Conservation (phyloP, 2,329 filamentous ascomycete species). For the Teratosphaeria viscida region DNA sequence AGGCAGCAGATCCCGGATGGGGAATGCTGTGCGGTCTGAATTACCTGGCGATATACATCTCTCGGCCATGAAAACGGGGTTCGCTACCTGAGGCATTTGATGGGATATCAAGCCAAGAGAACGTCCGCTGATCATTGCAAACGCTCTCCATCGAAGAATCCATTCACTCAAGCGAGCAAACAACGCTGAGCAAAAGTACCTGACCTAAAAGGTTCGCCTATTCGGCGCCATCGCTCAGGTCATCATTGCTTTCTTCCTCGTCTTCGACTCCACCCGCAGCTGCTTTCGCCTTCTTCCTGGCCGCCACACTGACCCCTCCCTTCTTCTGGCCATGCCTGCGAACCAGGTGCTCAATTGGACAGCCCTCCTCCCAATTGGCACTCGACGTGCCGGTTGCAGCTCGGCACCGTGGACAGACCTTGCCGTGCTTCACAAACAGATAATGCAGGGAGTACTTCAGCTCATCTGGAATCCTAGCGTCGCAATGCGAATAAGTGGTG, state of each 20-base stretch:
- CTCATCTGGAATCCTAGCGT: constrained; percentile 50
- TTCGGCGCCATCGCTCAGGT: constrained; percentile 25
- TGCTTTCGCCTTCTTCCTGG: constrained; percentile 48
- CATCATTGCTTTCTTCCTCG: constrained; percentile 55
- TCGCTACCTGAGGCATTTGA: too few species aligned
- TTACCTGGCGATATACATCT: too few species aligned
- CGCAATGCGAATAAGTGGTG: constrained; percentile 44
- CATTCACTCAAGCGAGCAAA: background rate
- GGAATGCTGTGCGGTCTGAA: too few species aligned
- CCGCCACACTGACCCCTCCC: constrained; percentile 23
- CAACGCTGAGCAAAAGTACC: background rate
- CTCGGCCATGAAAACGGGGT: too few species aligned
- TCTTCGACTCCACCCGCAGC: constrained; percentile 67
- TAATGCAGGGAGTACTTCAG: constrained; percentile 55
- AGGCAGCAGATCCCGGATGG: too few species aligned
- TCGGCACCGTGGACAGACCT: constrained; percentile 49
- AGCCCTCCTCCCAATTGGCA: constrained; percentile 53
- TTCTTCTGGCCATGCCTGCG: constrained; percentile 47
- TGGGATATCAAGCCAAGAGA: too few species aligned
- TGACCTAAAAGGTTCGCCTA: background rate
- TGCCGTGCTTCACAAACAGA: constrained; percentile 52
- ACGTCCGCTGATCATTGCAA: background rate
- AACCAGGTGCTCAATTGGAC: constrained; percentile 54
- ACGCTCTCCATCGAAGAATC: background rate
- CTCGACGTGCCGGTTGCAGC: constrained; percentile 51